Conservation (phyloP, 116 monocot genomes). For the Papilionanthe hybrid region DNA sequence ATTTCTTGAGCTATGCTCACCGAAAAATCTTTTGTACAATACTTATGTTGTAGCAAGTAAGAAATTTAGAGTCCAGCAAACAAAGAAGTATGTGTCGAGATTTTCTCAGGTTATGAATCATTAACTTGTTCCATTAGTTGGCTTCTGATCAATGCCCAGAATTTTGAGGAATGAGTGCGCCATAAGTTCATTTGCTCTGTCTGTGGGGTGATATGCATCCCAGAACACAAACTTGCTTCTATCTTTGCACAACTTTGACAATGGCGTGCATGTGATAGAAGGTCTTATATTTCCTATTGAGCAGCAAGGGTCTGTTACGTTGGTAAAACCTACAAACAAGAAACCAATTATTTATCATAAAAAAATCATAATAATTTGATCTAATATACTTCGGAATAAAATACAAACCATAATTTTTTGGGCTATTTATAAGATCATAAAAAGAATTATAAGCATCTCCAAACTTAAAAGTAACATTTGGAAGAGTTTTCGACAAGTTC, state of each 20-base stretch:
- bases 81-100: too few species aligned
- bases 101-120: not conserved
- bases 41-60: too few species aligned
- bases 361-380: too few species aligned
- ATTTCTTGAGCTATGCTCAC: too few species aligned
- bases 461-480: slow-evolving; percentile 56
- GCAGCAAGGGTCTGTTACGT: slow-evolving; percentile 67
- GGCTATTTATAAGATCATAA: slow-evolving; percentile 51
- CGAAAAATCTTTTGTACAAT: too few species aligned
- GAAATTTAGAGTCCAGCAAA: too few species aligned
- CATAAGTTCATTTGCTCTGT: slow-evolving; percentile 64
- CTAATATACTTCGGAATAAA: not conserved
- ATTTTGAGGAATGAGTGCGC: slow-evolving; percentile 39
- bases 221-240: slow-evolving; percentile 82
- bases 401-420: slow-evolving; percentile 36
- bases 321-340: slow-evolving; percentile 49
- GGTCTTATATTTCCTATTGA: slow-evolving; percentile 47
- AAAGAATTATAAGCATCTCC: slow-evolving; percentile 64
- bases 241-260: slow-evolving; percentile 64
- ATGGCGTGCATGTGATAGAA: slow-evolving; percentile 66
- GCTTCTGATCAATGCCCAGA: slow-evolving; percentile 23
- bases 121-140: slow-evolving; percentile 19
- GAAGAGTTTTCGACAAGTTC: slow-evolving; percentile 37
- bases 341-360: not conserved
- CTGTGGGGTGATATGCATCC: slow-evolving; percentile 88